Percentiles rank a stretch among this genome's conserved stretches.
These are phyloP conservation scores for Aaosphaeria arxii DNA, from an alignment of 2,329 filamentous ascomycete genomes.

Conservation along the genomic window DNA sequence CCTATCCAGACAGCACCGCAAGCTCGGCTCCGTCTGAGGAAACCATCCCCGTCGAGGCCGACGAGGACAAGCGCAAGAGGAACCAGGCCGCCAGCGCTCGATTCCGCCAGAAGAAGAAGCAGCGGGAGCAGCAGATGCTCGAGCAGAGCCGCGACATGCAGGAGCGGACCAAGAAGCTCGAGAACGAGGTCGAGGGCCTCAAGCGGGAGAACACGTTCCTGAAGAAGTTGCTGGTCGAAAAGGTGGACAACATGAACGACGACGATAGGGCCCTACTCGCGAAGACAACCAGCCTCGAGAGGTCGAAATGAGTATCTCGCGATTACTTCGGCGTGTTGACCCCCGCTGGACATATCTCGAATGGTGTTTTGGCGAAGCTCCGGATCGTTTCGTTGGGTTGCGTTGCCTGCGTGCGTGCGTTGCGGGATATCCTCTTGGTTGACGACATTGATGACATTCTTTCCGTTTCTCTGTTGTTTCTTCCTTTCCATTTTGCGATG, in stretches of 20 bases:
- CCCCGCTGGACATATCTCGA: background rate
- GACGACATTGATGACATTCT: no score
- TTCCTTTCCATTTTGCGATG: no score
- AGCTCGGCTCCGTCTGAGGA: constrained; percentile 26
- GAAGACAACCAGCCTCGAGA: constrained; percentile 17
- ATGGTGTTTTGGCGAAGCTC: background rate
- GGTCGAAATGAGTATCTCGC: constrained; percentile 21
- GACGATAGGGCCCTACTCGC: constrained; percentile 27
- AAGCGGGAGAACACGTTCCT: constrained; percentile 44
- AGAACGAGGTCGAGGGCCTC: constrained; percentile 45
- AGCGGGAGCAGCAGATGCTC: constrained; percentile 75
- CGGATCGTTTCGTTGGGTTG: no score
- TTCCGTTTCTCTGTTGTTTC: no score
- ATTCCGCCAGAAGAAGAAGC: constrained; percentile 95
- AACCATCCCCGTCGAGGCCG: constrained; percentile 49
- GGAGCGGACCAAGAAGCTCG: constrained; percentile 72
- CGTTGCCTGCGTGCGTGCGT: no score
- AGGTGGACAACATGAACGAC: constrained; percentile 38
- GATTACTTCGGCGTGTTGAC: background rate
- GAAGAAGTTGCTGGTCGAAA: constrained; percentile 35
- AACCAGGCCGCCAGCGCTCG: constrained; percentile 87
- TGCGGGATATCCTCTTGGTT: no score
- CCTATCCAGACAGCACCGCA: constrained; percentile 32
- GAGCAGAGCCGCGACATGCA: constrained; percentile 63
- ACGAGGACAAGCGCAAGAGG: constrained; percentile 85